Evolutionary conservation across 768 basidiomycete species (phyloP).

Genomic region (Rhodosporidiobolus sp.): DNA sequence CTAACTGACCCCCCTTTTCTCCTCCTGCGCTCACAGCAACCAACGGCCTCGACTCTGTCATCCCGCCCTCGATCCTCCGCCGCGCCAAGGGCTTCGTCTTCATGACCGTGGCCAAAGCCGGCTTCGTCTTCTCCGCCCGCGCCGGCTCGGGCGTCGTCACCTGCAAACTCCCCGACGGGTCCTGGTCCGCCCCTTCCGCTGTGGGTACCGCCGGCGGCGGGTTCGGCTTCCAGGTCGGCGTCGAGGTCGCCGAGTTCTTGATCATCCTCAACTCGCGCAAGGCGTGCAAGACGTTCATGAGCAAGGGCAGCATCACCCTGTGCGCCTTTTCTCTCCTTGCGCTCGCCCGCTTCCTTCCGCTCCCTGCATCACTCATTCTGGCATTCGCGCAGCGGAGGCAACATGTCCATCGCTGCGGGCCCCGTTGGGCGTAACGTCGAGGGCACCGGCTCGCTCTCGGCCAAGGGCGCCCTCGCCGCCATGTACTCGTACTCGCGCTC

Average conservation of each 20-base stretch:
- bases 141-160: slow-evolving; percentile 43
- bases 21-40: slow-evolving; percentile 10
- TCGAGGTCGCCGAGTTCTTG: slow-evolving; percentile 49
- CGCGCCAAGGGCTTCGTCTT: slow-evolving; percentile 43
- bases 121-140: slow-evolving; percentile 44
- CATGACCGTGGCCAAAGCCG: slow-evolving; percentile 42
- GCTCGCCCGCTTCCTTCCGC: neutral
- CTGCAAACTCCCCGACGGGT: slow-evolving; percentile 50
- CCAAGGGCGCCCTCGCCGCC: slow-evolving; percentile 81
- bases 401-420: slow-evolving; percentile 61
- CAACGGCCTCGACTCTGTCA: slow-evolving; percentile 41
- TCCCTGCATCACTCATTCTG: slow-evolving; percentile 48
- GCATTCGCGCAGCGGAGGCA: slow-evolving; percentile 32
- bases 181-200: slow-evolving; percentile 91
- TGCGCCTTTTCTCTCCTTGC: slow-evolving; percentile 10
- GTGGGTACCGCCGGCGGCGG: slow-evolving; percentile 91
- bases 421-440: slow-evolving; percentile 90
- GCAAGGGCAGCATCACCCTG: slow-evolving; percentile 70
- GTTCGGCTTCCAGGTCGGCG: slow-evolving; percentile 63
- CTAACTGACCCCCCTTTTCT: neutral
- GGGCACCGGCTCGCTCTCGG: slow-evolving; percentile 75
- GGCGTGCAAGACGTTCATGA: slow-evolving; percentile 79
- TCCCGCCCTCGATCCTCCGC: slow-evolving; percentile 41
- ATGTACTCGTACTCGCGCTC: slow-evolving; percentile 72
- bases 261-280: slow-evolving; percentile 78